Conservation (phyloP, 1,284 basidiomycete genomes). For the Crucibulum parvulum region DNA sequence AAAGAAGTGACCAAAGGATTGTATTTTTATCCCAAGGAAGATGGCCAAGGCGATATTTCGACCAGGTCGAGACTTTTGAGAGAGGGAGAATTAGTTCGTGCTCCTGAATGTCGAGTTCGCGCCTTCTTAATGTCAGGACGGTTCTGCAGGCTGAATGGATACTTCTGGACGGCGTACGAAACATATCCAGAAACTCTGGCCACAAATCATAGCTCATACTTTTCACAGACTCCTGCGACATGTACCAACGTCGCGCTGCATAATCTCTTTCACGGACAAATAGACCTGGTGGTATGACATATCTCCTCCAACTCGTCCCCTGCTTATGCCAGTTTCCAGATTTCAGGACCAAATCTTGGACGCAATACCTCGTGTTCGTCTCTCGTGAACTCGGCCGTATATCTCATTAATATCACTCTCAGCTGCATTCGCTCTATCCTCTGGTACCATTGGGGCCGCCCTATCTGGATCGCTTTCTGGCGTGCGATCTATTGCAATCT, state of each 20-base stretch:
- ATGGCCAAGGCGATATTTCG: constrained; percentile 79
- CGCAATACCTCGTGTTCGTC: constrained; percentile 79
- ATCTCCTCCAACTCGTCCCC: background rate
- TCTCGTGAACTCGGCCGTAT: constrained; percentile 5
- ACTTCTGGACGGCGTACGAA: constrained; percentile 80
- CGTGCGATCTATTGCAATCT: constrained; percentile 78
- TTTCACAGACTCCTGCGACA: constrained; percentile 82
- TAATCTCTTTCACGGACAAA: constrained; percentile 83
- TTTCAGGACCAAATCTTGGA: constrained; percentile 81
- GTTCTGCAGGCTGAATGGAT: constrained; percentile 80
- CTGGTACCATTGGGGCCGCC: constrained; percentile 91
- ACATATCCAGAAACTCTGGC: constrained; percentile 1
- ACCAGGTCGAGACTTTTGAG: constrained; percentile 68
- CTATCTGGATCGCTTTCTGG: constrained; percentile 80
- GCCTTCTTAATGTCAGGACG: background rate
- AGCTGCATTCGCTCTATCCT: constrained; percentile 88
- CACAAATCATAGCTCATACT: background rate
- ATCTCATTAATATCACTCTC: constrained; percentile 4
- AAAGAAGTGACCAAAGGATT: constrained; percentile 76
- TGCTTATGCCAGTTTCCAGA: constrained; percentile 42
- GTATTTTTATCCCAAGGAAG: constrained; percentile 85
- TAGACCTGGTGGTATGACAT: constrained; percentile 81
- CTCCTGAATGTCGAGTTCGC: background rate
- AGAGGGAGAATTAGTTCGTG: constrained; percentile 67
- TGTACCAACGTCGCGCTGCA: constrained; percentile 90